Percentiles rank a stretch among this genome's conserved stretches.
phyloP scores from a whole-genome alignment of 1,139 yeast species.

The Blastobotrys capitulatus region DNA sequence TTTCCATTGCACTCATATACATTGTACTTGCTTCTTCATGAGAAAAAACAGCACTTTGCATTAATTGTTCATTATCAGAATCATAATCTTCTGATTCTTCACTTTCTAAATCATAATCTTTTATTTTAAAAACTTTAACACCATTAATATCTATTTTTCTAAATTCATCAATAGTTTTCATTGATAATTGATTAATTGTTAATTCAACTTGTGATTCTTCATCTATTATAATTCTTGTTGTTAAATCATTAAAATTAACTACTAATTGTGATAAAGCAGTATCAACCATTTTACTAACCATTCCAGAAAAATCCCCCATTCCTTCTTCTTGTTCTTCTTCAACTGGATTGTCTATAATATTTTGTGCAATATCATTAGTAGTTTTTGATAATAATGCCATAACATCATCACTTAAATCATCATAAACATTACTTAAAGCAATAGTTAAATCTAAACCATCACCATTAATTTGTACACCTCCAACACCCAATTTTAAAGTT shows the following conservation, averaged over 20 bases:
- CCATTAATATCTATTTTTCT: constrained; percentile 3
- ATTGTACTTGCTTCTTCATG: constrained; percentile 67
- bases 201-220: constrained; percentile 40
- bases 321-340: constrained; percentile 27
- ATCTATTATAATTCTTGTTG: constrained; percentile 48
- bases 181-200: constrained; percentile 38
- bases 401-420: constrained; percentile 27
- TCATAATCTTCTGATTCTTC: constrained; percentile 23
- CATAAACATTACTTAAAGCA: constrained; percentile 34
- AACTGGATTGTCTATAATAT: constrained; percentile 23
- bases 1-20: constrained; percentile 66
- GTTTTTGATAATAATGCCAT: constrained; percentile 60
- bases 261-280: constrained; percentile 60
- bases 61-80: constrained; percentile 38
- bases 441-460: constrained; percentile 52
- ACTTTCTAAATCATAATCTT: constrained; percentile 5
- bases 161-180: constrained; percentile 31
- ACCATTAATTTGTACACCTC: constrained; percentile 62
- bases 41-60: constrained; percentile 61
- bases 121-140: neutral
- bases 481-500: constrained; percentile 47
- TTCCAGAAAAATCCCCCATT: constrained; percentile 42
- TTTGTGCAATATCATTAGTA: constrained; percentile 39
- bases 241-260: constrained; percentile 42
- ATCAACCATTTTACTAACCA: constrained; percentile 61